A percentile compares a stretch with the other conserved stretches of the same genome.
Conservation (phyloP, 208 protist genomes). For the Leishmania tarentolae region DNA sequence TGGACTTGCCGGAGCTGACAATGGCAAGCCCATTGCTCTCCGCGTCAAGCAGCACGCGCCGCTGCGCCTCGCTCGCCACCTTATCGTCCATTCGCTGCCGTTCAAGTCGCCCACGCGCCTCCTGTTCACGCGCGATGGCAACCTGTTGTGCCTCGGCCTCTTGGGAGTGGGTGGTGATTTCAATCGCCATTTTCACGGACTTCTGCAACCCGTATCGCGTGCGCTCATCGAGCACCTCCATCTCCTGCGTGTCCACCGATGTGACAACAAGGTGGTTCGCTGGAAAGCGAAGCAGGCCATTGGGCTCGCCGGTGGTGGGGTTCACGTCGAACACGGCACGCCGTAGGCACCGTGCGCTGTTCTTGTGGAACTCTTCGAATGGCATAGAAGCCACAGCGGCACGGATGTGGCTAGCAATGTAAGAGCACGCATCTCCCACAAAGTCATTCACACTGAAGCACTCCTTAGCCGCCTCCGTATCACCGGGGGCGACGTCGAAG, state of each 20-base stretch:
- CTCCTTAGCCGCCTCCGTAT: constrained; percentile 48
- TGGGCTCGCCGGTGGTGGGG: constrained; percentile 42
- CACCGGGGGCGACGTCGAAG: constrained; percentile 76
- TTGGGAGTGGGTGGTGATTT: constrained; percentile 96
- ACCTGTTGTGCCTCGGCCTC: constrained; percentile 93
- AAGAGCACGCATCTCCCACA: constrained; percentile 82
- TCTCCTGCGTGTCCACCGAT: constrained; percentile 95
- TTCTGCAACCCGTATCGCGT: constrained; percentile 95
- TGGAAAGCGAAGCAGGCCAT: constrained; percentile 80
- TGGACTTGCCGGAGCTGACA: constrained; percentile 89
- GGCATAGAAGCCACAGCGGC: constrained; percentile 70
- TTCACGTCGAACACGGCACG: constrained; percentile 87
- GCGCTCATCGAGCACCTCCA: constrained; percentile 94
- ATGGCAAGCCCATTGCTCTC: constrained; percentile 88
- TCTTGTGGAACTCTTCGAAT: constrained; percentile 92
- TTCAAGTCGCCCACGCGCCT: constrained; percentile 90
- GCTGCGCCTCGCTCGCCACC: constrained; percentile 89
- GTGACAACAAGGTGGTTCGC: constrained; percentile 94
- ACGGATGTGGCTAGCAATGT: constrained; percentile 87
- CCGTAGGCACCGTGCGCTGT: constrained; percentile 60
- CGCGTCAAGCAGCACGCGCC: constrained; percentile 82
- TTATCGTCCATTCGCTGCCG: constrained; percentile 93
- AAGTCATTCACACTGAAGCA: constrained; percentile 90
- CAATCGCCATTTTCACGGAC: constrained; percentile 96
- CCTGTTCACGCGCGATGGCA: constrained; percentile 90